phyloP scores from a whole-genome alignment of 805 yeast genomes.

The Blastobotrys terrestris region DNA sequence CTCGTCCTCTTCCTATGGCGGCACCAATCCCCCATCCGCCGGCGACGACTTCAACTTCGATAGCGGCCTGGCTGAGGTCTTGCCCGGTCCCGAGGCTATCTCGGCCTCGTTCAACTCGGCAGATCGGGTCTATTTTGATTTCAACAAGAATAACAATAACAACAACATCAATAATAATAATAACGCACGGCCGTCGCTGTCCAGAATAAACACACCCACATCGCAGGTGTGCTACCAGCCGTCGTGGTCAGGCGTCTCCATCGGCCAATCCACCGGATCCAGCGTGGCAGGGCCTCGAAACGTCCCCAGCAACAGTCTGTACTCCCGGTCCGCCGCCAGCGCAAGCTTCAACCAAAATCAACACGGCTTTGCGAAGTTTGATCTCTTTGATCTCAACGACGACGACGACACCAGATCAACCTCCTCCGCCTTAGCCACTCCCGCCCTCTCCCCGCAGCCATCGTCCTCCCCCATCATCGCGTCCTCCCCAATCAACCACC shows the following conservation, averaged over 20 bases:
- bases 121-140: neutral
- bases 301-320: slow-evolving; percentile 2
- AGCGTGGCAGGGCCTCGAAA: slow-evolving; percentile 16
- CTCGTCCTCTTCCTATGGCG: neutral
- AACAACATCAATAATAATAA: neutral
- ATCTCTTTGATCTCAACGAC: slow-evolving; percentile 16
- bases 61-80: slow-evolving; percentile 6
- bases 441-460: slow-evolving; percentile 16
- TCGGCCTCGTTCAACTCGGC: neutral
- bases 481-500: slow-evolving; percentile 5
- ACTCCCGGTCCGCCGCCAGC: neutral
- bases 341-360: slow-evolving; percentile 1
- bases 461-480: slow-evolving; percentile 8
- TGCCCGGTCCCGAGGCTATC: slow-evolving; percentile 4
- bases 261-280: neutral
- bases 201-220: neutral
- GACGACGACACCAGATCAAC: slow-evolving; percentile 5
- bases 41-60: slow-evolving; percentile 3
- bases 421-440: slow-evolving; percentile 11
- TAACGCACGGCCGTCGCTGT: neutral
- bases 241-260: neutral
- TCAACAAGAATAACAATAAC: neutral
- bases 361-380: slow-evolving; percentile 11
- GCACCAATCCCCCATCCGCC: neutral
- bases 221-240: neutral